phyloP scores from a whole-genome alignment of 2,329 filamentous ascomycete species.

The Dactylonectria estremocensis region DNA sequence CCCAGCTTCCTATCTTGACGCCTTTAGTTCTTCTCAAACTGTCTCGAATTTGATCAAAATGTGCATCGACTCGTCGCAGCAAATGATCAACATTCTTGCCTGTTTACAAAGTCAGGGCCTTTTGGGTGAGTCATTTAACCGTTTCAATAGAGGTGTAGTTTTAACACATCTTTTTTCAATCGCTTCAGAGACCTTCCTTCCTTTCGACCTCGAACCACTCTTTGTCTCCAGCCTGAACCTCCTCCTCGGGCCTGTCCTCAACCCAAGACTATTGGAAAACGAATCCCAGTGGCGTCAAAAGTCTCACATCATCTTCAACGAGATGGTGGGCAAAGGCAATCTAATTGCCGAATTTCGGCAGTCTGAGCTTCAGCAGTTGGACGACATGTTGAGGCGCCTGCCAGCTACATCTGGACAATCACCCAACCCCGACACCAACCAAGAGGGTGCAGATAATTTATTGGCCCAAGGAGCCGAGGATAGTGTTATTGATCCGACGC shows the following conservation, averaged over 20 bases:
- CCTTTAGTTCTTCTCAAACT: constrained; percentile 57
- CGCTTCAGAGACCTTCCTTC: constrained; percentile 61
- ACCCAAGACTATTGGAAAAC: constrained; percentile 54
- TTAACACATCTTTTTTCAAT: background rate
- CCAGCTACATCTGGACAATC: constrained; percentile 29
- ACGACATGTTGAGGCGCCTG: constrained; percentile 55
- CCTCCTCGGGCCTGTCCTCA: constrained; percentile 56
- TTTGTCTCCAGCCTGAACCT: constrained; percentile 62
- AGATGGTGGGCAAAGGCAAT: constrained; percentile 63
- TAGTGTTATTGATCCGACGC: background rate
- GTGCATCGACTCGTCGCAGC: constrained; percentile 53
- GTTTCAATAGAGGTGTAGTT: background rate
- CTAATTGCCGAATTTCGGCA: constrained; percentile 61
- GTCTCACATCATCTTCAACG: constrained; percentile 61
- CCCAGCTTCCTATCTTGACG: constrained; percentile 38
- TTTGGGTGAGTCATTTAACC: constrained; percentile 55
- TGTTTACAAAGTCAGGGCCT: constrained; percentile 62
- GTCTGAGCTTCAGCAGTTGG: constrained; percentile 62
- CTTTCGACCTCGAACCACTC: constrained; percentile 62
- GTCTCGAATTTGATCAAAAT: constrained; percentile 54
- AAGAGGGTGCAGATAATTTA: constrained; percentile 31
- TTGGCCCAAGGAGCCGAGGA: background rate
- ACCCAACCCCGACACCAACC: constrained; percentile 22
- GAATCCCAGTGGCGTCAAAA: constrained; percentile 57
- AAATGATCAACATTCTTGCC: constrained; percentile 57